Conservation (phyloP, 768 basidiomycete species). For the Serendipita vermifera region DNA sequence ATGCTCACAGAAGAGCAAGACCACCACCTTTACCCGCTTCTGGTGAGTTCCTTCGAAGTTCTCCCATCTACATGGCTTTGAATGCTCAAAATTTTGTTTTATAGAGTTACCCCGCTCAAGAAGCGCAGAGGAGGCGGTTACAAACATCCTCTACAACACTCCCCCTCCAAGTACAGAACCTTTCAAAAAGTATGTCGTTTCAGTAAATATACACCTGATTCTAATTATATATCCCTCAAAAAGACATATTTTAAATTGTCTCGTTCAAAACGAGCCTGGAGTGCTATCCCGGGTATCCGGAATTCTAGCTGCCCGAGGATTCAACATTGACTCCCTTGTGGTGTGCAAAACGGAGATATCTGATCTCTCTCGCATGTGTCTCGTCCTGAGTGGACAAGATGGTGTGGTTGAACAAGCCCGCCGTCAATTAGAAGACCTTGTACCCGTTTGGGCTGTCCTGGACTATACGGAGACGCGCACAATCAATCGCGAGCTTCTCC, state of each 20-base stretch:
- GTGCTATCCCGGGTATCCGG: conserved; percentile 98
- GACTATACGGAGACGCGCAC: conserved; percentile 91
- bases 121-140: conserved; percentile 90
- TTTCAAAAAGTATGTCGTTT: conserved; percentile 64
- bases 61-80: not conserved
- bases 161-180: conserved; percentile 84
- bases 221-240: not conserved
- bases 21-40: conserved; percentile 65
- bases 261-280: conserved; percentile 98
- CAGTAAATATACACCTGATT: not conserved
- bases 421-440: conserved; percentile 90
- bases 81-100: conserved; percentile 21
- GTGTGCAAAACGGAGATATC: conserved; percentile 96
- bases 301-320: conserved; percentile 90
- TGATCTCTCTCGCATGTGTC: conserved; percentile 95
- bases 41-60: not conserved
- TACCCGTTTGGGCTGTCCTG: conserved; percentile 98
- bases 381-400: conserved; percentile 92
- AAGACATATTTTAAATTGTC: conserved; percentile 92
- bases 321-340: conserved; percentile 97
- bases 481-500: conserved; percentile 85
- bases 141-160: conserved; percentile 94
- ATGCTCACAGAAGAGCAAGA: conserved; percentile 41
- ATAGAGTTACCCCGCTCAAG: conserved; percentile 75
- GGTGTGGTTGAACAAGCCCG: conserved; percentile 96